phyloP scores from a whole-genome alignment of 2,329 filamentous ascomycete species.

The Fusarium sp. region DNA sequence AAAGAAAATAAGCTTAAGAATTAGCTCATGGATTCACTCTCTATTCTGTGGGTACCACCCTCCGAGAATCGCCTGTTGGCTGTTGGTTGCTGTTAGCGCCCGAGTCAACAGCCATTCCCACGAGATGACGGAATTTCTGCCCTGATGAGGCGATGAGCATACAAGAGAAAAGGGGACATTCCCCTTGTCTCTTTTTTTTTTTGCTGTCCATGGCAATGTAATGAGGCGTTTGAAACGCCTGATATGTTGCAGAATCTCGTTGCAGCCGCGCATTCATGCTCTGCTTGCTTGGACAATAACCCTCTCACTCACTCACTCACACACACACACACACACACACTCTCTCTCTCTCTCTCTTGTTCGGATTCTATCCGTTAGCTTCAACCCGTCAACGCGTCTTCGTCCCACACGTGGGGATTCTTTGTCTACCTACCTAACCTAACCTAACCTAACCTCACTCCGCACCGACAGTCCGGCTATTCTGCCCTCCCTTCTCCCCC shows the following conservation, averaged over 20 bases:
- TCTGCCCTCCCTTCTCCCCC: background rate
- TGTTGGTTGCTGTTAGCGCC: conserved; percentile 19
- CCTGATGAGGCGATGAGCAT: conserved; percentile 25
- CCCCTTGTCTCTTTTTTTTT: background rate
- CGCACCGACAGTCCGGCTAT: conserved; percentile 14
- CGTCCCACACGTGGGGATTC: too few species aligned
- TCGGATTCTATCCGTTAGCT: too few species aligned
- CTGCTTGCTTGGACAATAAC: too few species aligned
- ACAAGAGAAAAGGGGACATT: conserved; percentile 4
- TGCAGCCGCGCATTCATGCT: background rate
- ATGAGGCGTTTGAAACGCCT: too few species aligned
- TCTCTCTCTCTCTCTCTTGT: background rate
- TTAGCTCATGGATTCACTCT: conserved; percentile 12
- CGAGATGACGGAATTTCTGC: conserved; percentile 28
- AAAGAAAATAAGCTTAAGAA: conserved; percentile 33
- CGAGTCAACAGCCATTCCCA: conserved; percentile 17
- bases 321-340: too few species aligned
- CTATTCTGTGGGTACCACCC: conserved; percentile 26
- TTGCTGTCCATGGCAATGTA: too few species aligned
- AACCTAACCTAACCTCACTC: background rate
- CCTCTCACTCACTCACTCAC: too few species aligned
- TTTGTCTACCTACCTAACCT: too few species aligned
- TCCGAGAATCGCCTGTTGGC: background rate
- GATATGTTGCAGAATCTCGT: background rate
- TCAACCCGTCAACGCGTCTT: too few species aligned